Evolutionary conservation across 441 rosid genomes (phyloP).

Genomic region (Adansonia rubrostipa): DNA sequence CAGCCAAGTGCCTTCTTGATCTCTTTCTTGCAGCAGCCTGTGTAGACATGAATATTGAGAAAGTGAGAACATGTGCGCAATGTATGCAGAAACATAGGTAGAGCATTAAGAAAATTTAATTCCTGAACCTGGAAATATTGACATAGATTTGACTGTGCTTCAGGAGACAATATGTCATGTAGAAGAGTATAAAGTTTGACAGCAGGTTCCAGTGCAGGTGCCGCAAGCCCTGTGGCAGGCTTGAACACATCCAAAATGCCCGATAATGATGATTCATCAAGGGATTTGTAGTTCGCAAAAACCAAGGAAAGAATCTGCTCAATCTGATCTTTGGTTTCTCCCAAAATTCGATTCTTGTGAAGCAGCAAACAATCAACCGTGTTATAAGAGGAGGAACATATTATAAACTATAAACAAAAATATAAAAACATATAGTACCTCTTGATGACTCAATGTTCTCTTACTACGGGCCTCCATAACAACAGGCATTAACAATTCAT

Average conservation of each 20-base stretch:
- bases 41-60: slow-evolving; percentile 27
- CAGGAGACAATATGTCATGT: slow-evolving; percentile 91
- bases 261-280: slow-evolving; percentile 79
- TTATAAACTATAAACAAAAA: background rate
- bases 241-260: slow-evolving; percentile 77
- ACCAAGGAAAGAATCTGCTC: slow-evolving; percentile 84
- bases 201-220: slow-evolving; percentile 89
- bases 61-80: slow-evolving; percentile 21
- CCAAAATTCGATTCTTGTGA: slow-evolving; percentile 83
- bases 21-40: slow-evolving; percentile 92
- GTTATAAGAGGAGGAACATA: slow-evolving; percentile 26
- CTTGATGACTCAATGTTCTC: slow-evolving; percentile 92
- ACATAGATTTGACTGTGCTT: slow-evolving; percentile 81
- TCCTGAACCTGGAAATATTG: slow-evolving; percentile 88
- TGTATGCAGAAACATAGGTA: slow-evolving; percentile 18
- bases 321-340: slow-evolving; percentile 94
- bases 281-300: slow-evolving; percentile 92
- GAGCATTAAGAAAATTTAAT: slow-evolving; percentile 17
- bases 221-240: slow-evolving; percentile 81
- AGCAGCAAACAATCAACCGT: slow-evolving; percentile 28
- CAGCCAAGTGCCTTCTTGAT: slow-evolving; percentile 82
- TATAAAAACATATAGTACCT: slow-evolving; percentile 51
- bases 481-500: slow-evolving; percentile 84
- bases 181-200: slow-evolving; percentile 87
- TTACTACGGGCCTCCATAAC: slow-evolving; percentile 79